phyloP scores from a whole-genome alignment of 106 monocot species.

The Ottelia alismoides region DNA sequence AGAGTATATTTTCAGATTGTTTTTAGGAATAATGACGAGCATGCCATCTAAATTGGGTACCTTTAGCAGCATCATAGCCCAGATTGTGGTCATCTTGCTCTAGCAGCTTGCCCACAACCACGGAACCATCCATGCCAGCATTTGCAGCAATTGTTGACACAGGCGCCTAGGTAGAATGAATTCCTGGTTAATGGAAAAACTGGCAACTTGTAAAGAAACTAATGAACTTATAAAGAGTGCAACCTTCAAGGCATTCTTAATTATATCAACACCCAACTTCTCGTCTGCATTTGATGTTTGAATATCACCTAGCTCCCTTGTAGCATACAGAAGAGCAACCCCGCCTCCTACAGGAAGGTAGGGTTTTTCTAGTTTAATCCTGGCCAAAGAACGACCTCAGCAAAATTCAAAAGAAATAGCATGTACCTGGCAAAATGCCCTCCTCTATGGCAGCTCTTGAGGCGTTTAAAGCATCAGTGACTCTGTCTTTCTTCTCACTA shows the following conservation, averaged over 20 bases:
- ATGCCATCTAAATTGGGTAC: too few species aligned
- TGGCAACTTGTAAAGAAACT: not conserved
- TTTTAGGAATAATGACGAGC: too few species aligned
- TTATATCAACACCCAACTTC: constrained; percentile 62
- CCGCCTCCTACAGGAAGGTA: constrained; percentile 50
- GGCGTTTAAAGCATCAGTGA: constrained; percentile 70
- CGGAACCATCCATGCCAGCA: constrained; percentile 60
- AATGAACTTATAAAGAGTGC: not conserved
- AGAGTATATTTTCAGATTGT: too few species aligned
- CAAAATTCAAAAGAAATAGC: not conserved
- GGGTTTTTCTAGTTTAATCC: not conserved
- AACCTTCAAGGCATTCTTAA: constrained; percentile 67
- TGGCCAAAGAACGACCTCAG: not conserved
- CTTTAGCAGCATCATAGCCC: constrained; percentile 78
- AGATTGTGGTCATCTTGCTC: constrained; percentile 57
- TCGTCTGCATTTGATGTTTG: constrained; percentile 45
- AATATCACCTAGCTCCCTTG: constrained; percentile 48
- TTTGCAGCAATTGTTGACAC: constrained; percentile 54
- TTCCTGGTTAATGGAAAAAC: not conserved
- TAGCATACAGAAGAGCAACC: constrained; percentile 65
- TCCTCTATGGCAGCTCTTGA: constrained; percentile 68
- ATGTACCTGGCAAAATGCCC: constrained; percentile 62
- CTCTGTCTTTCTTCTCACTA: constrained; percentile 68
- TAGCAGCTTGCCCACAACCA: constrained; percentile 49
- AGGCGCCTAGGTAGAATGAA: constrained; percentile 39